Evolutionary conservation across 1,284 basidiomycete genomes (phyloP).

Genomic region (Irpex sp.): DNA sequence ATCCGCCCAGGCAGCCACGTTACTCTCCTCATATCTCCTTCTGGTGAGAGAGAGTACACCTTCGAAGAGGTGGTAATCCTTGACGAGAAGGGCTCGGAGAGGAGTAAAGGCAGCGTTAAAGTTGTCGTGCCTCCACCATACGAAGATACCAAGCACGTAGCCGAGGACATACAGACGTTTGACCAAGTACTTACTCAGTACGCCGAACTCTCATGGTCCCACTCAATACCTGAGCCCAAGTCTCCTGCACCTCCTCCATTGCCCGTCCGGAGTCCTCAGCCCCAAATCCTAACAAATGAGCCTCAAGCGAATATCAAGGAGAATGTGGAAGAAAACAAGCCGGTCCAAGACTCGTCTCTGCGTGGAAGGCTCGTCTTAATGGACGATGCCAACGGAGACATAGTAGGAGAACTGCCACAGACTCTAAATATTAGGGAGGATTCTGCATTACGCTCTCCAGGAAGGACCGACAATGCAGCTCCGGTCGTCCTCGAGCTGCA

Average conservation of each 20-base stretch:
- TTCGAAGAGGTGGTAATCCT: slow-evolving; percentile 26
- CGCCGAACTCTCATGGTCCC: slow-evolving; percentile 34
- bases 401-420: slow-evolving; percentile 71
- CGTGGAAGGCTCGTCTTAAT: slow-evolving; percentile 71
- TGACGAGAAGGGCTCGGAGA: neutral
- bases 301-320: slow-evolving; percentile 5
- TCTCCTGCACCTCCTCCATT: slow-evolving; percentile 5
- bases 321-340: slow-evolving; percentile 13
- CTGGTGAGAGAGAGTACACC: slow-evolving; percentile 41
- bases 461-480: slow-evolving; percentile 37
- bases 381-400: slow-evolving; percentile 71
- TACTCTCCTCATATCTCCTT: slow-evolving; percentile 30
- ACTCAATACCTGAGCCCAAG: slow-evolving; percentile 5
- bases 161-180: slow-evolving; percentile 66
- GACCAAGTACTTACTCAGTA: slow-evolving; percentile 72
- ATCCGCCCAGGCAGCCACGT: slow-evolving; percentile 52
- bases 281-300: neutral
- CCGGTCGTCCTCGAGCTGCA: slow-evolving; percentile 70
- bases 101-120: slow-evolving; percentile 26
- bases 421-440: slow-evolving; percentile 59
- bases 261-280: neutral
- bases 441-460: slow-evolving; percentile 26
- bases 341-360: slow-evolving; percentile 39
- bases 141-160: slow-evolving; percentile 31
- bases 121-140: slow-evolving; percentile 38